Conservation (phyloP, 306 rosid genomes). For the Begonia fuchsioides region DNA sequence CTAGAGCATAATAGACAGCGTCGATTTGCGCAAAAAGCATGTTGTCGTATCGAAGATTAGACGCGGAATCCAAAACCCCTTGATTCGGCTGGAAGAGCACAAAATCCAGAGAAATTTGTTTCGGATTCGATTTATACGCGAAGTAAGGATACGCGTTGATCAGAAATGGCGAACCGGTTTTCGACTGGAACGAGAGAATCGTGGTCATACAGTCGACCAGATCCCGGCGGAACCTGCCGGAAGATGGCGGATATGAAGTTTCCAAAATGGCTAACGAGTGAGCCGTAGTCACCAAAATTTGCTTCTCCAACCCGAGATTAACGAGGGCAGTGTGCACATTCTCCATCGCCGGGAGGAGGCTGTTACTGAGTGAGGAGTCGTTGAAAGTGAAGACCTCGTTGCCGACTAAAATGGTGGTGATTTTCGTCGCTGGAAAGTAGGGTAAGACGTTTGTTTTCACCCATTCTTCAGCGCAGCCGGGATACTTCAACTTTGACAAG, state of each 20-base stretch:
- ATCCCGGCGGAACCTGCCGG: conserved; percentile 71
- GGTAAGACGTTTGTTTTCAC: conserved; percentile 59
- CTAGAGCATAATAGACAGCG: conserved; percentile 64
- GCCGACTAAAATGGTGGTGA: conserved; percentile 79
- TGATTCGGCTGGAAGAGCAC: conserved; percentile 77
- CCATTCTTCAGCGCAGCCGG: conserved; percentile 53
- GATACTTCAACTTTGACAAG: conserved; percentile 46
- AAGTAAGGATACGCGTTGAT: conserved; percentile 97
- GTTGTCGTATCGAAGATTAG: conserved; percentile 73
- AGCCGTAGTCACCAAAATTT: conserved; percentile 55
- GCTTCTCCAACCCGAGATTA: conserved; percentile 42
- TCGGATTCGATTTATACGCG: conserved; percentile 70
- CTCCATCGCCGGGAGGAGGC: conserved; percentile 81
- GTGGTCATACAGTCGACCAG: conserved; percentile 37
- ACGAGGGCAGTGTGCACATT: conserved; percentile 59
- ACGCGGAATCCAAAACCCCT: conserved; percentile 50
- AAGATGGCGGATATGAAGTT: conserved; percentile 72
- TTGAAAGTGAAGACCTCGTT: conserved; percentile 84
- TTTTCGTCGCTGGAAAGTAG: conserved; percentile 57
- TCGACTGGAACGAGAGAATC: conserved; percentile 55
- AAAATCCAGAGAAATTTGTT: conserved; percentile 51
- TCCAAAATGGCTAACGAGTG: conserved; percentile 68
- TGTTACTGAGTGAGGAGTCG: conserved; percentile 41
- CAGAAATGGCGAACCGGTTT: conserved; percentile 75
- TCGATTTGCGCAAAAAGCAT: conserved; percentile 94